These are phyloP conservation scores for Sarocladium strictum DNA, from an alignment of 2,329 filamentous ascomycete species.

Conservation along the genomic window DNA sequence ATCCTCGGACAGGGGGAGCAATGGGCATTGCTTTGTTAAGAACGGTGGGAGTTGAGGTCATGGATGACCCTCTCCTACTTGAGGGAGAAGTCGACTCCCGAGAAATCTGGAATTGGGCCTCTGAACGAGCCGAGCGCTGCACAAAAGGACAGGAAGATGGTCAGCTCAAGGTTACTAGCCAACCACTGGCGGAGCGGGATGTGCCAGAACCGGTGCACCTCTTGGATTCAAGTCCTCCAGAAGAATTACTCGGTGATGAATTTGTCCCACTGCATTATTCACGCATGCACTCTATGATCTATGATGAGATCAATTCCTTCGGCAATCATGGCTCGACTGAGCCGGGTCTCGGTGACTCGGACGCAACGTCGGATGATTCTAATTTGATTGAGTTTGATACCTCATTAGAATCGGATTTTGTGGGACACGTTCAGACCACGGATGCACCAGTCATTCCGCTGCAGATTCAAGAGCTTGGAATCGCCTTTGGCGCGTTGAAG, in stretches of 20 bases:
- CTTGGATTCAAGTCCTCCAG: neutral
- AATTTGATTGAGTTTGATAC: neutral
- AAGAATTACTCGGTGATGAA: neutral
- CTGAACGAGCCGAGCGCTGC: neutral
- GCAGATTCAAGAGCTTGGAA: neutral
- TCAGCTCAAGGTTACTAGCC: neutral
- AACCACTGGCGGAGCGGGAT: neutral
- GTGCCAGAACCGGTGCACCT: neutral
- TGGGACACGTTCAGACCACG: neutral
- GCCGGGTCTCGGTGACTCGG: neutral
- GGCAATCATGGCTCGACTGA: neutral
- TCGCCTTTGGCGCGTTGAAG: neutral
- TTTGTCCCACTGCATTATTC: neutral
- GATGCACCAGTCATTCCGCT: neutral
- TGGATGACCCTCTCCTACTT: neutral
- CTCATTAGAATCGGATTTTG: neutral
- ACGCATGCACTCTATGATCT: neutral
- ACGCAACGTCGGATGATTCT: neutral
- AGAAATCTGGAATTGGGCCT: neutral
- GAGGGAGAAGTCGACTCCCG: neutral
- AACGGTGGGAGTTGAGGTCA: neutral
- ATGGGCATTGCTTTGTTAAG: neutral
- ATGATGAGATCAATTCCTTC: neutral
- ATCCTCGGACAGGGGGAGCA: neutral
- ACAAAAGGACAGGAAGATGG: neutral